These are phyloP conservation scores for Gossypium australe DNA, from an alignment of 345 rosid genomes.

Conservation along the genomic window DNA sequence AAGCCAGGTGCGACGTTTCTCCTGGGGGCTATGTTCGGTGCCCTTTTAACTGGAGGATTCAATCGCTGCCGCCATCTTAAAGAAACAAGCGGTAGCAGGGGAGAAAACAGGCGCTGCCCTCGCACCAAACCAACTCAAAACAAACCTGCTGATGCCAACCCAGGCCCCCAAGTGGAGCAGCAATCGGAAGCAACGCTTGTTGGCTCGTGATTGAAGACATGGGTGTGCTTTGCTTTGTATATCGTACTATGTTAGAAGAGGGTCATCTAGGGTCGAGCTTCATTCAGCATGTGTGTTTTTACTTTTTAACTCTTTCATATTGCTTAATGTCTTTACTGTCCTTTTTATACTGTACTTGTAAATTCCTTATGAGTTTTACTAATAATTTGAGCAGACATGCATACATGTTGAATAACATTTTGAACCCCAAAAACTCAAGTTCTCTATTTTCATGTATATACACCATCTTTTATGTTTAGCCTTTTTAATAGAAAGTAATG, in stretches of 20 bases:
- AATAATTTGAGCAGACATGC: no score
- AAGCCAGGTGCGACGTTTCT: not conserved
- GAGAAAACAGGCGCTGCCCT: not conserved
- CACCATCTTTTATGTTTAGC: no score
- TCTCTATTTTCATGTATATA: no score
- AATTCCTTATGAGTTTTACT: not conserved
- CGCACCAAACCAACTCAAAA: not conserved
- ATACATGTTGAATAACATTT: no score
- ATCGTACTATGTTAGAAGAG: not conserved
- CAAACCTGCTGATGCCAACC: not conserved
- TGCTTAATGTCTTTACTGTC: not conserved
- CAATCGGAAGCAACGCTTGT: not conserved
- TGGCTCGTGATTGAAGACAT: not conserved
- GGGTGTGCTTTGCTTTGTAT: not conserved
- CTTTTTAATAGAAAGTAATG: no score
- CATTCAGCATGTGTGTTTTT: not conserved
- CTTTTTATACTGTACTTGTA: not conserved
- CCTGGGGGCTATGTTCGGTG: slow-evolving; percentile 3
- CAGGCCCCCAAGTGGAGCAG: not conserved
- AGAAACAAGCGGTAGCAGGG: not conserved
- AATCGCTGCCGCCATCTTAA: not conserved
- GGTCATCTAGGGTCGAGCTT: not conserved
- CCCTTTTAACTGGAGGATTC: not conserved
- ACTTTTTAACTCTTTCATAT: no score
- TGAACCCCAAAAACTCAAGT: no score